A percentile compares a stretch with the other conserved stretches of the same genome.
phyloP scores from a whole-genome alignment of 2,329 filamentous ascomycete species.

The Calonectria pseudoreteaudii region DNA sequence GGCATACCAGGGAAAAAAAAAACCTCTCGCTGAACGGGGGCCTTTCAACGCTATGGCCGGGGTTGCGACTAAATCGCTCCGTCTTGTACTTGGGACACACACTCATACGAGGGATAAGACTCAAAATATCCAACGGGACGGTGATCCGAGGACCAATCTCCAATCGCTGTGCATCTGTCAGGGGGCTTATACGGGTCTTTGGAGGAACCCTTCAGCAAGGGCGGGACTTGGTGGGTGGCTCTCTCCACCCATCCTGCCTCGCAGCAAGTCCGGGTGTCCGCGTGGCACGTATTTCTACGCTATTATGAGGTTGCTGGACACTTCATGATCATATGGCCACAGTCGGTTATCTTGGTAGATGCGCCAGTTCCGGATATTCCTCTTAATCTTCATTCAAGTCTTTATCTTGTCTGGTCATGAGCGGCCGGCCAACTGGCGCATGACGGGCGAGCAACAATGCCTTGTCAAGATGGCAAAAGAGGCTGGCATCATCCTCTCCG shows the following conservation, averaged over 20 bases:
- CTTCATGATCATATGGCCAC: slow-evolving; percentile 19
- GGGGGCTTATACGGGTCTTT: slow-evolving; percentile 18
- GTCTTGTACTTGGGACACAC: slow-evolving; percentile 8
- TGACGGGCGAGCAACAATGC: background rate
- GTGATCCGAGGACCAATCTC: slow-evolving; percentile 17
- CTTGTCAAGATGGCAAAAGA: slow-evolving; percentile 1
- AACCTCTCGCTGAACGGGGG: background rate
- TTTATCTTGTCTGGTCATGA: slow-evolving; percentile 20
- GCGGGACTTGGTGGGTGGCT: slow-evolving; percentile 11
- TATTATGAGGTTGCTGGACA: slow-evolving; percentile 8
- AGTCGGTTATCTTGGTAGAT: slow-evolving; percentile 18
- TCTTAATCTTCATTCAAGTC: background rate
- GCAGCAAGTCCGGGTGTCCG: slow-evolving; percentile 17
- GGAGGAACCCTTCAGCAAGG: background rate
- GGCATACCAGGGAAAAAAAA: background rate
- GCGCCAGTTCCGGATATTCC: slow-evolving; percentile 13
- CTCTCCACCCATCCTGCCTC: slow-evolving; percentile 3
- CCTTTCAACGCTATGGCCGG: slow-evolving; percentile 11
- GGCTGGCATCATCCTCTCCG: slow-evolving; percentile 25
- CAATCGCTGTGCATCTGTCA: slow-evolving; percentile 1
- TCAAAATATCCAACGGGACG: slow-evolving; percentile 14
- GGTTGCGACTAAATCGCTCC: slow-evolving; percentile 6
- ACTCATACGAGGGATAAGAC: slow-evolving; percentile 19
- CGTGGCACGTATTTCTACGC: slow-evolving; percentile 23
- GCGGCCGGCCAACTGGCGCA: slow-evolving; percentile 8